These are phyloP conservation scores for Alternaria viburni DNA, from an alignment of 2,329 filamentous ascomycete genomes.

Conservation along the genomic window DNA sequence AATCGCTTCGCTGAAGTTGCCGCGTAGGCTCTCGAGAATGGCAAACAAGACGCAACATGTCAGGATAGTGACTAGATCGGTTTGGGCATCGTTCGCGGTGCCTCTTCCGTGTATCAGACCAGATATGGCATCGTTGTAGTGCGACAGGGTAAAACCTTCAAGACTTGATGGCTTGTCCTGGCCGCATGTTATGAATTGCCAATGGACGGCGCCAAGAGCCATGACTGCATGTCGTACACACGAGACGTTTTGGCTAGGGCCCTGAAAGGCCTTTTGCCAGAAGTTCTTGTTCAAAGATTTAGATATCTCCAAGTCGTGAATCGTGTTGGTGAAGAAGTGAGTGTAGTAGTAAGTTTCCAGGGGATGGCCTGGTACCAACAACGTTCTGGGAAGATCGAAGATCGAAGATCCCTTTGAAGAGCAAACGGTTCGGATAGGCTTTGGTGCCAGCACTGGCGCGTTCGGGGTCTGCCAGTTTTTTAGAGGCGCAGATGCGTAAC, in stretches of 20 bases:
- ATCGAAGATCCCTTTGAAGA: not conserved
- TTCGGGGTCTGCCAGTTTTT: not conserved
- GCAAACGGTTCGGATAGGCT: not conserved
- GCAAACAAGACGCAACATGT: not conserved
- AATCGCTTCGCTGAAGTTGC: not conserved
- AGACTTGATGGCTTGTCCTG: not conserved
- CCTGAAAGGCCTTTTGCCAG: not conserved
- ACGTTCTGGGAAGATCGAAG: not conserved
- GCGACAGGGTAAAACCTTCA: not conserved
- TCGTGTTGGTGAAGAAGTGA: not conserved
- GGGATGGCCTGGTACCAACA: not conserved
- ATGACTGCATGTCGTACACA: not conserved
- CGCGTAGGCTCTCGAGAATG: not conserved
- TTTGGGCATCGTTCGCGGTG: not conserved
- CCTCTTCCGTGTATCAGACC: not conserved
- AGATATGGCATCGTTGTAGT: not conserved
- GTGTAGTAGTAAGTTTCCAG: not conserved
- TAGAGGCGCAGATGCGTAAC: not conserved
- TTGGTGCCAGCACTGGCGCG: not conserved
- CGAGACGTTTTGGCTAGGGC: not conserved
- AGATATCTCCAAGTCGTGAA: not conserved
- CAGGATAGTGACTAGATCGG: not conserved
- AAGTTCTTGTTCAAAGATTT: not conserved
- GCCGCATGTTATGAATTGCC: not conserved
- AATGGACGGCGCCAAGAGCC: not conserved